Conservation (phyloP, 2,329 filamentous ascomycete genomes). For the Fusarium euwallaceae region DNA sequence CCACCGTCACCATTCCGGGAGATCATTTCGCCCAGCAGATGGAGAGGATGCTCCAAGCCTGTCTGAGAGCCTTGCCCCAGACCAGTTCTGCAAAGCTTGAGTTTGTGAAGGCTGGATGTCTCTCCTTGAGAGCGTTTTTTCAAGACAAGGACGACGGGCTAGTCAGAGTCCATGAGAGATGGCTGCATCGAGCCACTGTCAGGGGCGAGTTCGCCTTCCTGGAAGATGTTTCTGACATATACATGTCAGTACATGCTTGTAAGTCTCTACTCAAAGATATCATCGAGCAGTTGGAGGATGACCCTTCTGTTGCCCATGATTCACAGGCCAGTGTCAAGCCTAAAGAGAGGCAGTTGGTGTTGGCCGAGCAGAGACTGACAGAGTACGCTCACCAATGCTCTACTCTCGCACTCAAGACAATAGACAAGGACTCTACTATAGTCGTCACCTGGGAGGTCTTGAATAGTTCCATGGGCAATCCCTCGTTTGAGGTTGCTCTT, state of each 20-base stretch:
- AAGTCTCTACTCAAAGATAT: slow-evolving; percentile 2
- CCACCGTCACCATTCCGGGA: neutral
- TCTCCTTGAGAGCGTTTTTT: neutral
- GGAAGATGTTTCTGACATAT: neutral
- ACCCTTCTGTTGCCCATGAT: neutral
- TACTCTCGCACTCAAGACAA: neutral
- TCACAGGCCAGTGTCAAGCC: neutral
- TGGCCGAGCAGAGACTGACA: slow-evolving; percentile 3
- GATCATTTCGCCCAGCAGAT: slow-evolving; percentile 1
- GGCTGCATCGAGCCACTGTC: neutral
- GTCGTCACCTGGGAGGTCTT: neutral
- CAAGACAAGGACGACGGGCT: neutral
- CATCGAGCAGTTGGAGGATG: neutral
- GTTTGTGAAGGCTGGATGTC: slow-evolving; percentile 2
- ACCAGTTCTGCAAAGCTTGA: neutral
- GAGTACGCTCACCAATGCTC: neutral
- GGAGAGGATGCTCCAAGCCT: slow-evolving; percentile 10
- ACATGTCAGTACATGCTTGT: neutral
- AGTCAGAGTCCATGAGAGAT: slow-evolving; percentile 18
- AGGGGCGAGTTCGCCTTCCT: neutral
- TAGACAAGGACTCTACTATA: neutral
- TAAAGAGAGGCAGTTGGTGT: neutral
- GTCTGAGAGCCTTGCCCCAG: neutral
- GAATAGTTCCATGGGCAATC: neutral
- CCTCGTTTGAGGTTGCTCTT: neutral